Conservation (phyloP, 2,329 filamentous ascomycete genomes). For the Emmonsiellopsis sp. region DNA sequence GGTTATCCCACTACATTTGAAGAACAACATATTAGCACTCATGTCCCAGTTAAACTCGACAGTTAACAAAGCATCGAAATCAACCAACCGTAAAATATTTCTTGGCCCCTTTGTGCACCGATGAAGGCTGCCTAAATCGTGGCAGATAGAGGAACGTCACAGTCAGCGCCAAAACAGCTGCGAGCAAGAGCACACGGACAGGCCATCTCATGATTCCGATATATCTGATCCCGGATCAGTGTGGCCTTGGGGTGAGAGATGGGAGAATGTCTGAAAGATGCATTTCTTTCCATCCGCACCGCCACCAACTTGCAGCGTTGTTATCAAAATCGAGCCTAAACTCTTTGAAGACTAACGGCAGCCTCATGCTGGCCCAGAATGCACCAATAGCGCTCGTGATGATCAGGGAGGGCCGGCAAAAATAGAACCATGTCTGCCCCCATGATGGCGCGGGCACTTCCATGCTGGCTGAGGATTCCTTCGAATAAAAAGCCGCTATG, state of each 20-base stretch:
- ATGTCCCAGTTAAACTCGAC: not conserved
- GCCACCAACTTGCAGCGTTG: not conserved
- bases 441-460: not conserved
- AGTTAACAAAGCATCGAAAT: not conserved
- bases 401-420: not conserved
- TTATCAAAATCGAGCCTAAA: not conserved
- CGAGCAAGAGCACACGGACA: not conserved
- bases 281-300: not conserved
- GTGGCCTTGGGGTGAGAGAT: not conserved
- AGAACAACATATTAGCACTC: not conserved
- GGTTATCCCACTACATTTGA: constrained; percentile 2
- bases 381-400: not conserved
- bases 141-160: not conserved
- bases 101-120: not conserved
- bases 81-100: constrained; percentile 4
- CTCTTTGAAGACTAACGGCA: not conserved
- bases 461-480: not conserved
- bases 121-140: not conserved
- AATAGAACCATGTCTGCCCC: not conserved
- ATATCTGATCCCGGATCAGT: not conserved
- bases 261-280: not conserved
- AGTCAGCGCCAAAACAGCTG: not conserved
- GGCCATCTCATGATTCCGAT: constrained; percentile 4
- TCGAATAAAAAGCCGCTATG: not conserved
- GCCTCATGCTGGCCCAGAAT: not conserved